Evolutionary conservation across 1,139 yeast genomes (phyloP).

Genomic region (Pichia sp.): DNA sequence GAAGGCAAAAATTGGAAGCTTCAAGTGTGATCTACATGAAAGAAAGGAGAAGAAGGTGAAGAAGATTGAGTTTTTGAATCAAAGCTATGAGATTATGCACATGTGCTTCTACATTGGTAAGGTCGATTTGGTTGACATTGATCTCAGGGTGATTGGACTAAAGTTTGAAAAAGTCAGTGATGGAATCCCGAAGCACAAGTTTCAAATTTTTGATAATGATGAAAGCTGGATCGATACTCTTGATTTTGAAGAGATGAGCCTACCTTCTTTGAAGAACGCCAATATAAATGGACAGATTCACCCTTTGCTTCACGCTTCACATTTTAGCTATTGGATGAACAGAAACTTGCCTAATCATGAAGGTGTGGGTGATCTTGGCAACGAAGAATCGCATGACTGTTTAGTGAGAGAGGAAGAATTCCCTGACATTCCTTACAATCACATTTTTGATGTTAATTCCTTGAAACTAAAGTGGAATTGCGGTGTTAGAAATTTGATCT

Average conservation of each 20-base stretch:
- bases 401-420: conserved; percentile 15
- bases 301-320: conserved; percentile 68
- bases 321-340: conserved; percentile 57
- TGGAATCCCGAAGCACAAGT: conserved; percentile 29
- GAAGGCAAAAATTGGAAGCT: conserved; percentile 62
- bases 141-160: conserved; percentile 64
- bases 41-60: conserved; percentile 68
- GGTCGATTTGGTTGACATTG: conserved; percentile 60
- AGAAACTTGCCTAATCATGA: conserved; percentile 7
- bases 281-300: conserved; percentile 36
- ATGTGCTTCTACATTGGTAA: conserved; percentile 75
- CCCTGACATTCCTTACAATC: conserved; percentile 37
- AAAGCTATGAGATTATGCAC: conserved; percentile 47
- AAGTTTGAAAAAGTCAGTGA: conserved; percentile 30
- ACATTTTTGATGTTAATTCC: conserved; percentile 69
- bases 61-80: conserved; percentile 51
- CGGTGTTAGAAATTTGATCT: conserved; percentile 52
- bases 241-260: conserved; percentile 71
- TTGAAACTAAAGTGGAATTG: conserved; percentile 80
- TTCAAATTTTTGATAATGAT: conserved; percentile 22
- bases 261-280: conserved; percentile 31
- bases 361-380: conserved; percentile 18
- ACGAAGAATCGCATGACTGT: conserved; percentile 36
- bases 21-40: conserved; percentile 75
- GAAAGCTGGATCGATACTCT: conserved; percentile 68